These are phyloP conservation scores for Bisporella sp. DNA, from an alignment of 2,329 filamentous ascomycete species.

Conservation along the genomic window DNA sequence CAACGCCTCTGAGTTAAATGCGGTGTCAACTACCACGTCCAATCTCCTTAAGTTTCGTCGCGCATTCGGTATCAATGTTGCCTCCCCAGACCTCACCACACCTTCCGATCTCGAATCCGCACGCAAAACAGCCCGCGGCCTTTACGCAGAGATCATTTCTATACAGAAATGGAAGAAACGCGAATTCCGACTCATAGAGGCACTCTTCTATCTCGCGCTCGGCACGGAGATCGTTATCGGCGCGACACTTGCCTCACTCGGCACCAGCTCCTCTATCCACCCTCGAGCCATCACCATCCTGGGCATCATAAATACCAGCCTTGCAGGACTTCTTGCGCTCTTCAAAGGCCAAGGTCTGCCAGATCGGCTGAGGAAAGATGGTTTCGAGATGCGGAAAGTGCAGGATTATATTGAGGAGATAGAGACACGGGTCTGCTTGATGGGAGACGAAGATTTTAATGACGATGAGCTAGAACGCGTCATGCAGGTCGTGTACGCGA, in stretches of 20 bases:
- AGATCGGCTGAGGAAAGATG: constrained; percentile 38
- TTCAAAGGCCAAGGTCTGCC: constrained; percentile 45
- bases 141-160: constrained; percentile 35
- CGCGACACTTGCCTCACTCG: constrained; percentile 39
- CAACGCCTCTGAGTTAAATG: not conserved
- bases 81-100: not conserved
- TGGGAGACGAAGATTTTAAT: constrained; percentile 7
- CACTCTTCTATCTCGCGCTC: constrained; percentile 36
- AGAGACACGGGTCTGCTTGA: constrained; percentile 35
- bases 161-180: constrained; percentile 26
- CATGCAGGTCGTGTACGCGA: constrained; percentile 19
- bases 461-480: constrained; percentile 15
- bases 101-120: constrained; percentile 14
- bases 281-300: constrained; percentile 46
- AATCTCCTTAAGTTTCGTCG: constrained; percentile 19
- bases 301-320: constrained; percentile 54
- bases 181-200: constrained; percentile 30
- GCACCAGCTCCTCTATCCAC: constrained; percentile 40
- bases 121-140: constrained; percentile 8
- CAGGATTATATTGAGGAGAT: constrained; percentile 49
- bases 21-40: not conserved
- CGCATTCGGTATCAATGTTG: constrained; percentile 18
- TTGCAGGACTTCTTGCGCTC: constrained; percentile 54
- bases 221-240: constrained; percentile 41
- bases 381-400: constrained; percentile 38